Conservation (phyloP, 1,284 basidiomycete species). For the Trichosporon faecale region DNA sequence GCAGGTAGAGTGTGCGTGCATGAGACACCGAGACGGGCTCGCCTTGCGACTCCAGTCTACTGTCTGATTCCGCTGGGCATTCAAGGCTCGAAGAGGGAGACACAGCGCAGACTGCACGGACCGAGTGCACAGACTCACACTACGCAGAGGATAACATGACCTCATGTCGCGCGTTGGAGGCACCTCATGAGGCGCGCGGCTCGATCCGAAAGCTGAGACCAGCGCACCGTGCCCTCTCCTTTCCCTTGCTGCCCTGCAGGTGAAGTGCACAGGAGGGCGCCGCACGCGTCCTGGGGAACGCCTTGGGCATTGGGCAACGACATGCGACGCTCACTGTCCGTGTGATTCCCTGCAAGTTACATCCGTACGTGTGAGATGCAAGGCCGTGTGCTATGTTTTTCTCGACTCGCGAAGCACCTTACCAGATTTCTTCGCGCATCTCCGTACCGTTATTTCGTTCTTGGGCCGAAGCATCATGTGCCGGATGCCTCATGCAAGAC, state of each 20-base stretch:
- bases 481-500: background rate
- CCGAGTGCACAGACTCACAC: background rate
- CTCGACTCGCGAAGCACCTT: background rate
- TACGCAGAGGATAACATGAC: background rate
- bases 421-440: background rate
- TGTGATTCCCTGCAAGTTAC: background rate
- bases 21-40: background rate
- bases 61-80: background rate
- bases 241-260: background rate
- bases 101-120: background rate
- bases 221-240: background rate
- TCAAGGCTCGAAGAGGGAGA: background rate
- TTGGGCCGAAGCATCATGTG: background rate
- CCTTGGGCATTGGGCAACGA: too few relatives aligned
- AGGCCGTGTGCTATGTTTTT: background rate
- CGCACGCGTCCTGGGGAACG: too few relatives aligned
- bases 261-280: too few relatives aligned
- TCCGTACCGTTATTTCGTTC: background rate
- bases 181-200: background rate
- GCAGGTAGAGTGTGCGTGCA: background rate
- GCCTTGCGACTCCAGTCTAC: background rate
- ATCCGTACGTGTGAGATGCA: background rate
- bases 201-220: background rate
- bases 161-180: background rate
- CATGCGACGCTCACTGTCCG: background rate